Conservation (phyloP, 331 rosid species). For the Arachis monticola region DNA sequence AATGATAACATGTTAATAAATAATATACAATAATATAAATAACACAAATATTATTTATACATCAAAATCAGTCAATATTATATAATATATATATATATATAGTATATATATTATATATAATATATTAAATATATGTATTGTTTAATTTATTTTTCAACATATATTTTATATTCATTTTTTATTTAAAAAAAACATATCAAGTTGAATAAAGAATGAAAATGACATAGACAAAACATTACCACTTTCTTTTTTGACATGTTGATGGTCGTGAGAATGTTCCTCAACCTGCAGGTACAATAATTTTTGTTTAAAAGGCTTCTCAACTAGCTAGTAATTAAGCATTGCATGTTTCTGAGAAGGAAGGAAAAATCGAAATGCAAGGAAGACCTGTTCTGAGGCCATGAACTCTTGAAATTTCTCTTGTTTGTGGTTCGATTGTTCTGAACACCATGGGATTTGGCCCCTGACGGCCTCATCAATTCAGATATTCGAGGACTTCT, state of each 20-base stretch:
- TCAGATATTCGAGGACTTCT: conserved; percentile 66
- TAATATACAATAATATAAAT: too few relatives aligned
- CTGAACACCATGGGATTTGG: conserved; percentile 39
- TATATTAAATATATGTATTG: too few relatives aligned
- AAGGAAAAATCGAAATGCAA: background rate
- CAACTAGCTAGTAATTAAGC: background rate
- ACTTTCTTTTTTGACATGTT: conserved; percentile 37
- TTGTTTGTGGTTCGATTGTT: conserved; percentile 42
- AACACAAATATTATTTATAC: too few relatives aligned
- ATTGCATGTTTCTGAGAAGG: background rate
- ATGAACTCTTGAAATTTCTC: conserved; percentile 36
- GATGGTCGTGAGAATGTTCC: conserved; percentile 26
- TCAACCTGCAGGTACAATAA: conserved; percentile 40
- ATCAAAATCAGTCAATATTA: too few relatives aligned
- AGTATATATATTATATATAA: too few relatives aligned
- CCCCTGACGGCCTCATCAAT: conserved; percentile 42
- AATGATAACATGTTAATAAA: too few relatives aligned
- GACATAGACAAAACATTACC: conserved; percentile 18
- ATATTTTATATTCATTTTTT: too few relatives aligned
- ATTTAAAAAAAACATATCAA: too few relatives aligned
- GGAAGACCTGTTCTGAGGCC: conserved; percentile 29
- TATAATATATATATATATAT: too few relatives aligned
- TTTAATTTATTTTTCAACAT: too few relatives aligned
- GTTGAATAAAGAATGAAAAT: too few relatives aligned
- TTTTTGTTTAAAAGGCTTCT: conserved; percentile 21